Evolutionary conservation across 2,329 filamentous ascomycete genomes (phyloP), one percentile per base, ranked within the genome.

Genomic region (Penicillium expansum): DNA sequence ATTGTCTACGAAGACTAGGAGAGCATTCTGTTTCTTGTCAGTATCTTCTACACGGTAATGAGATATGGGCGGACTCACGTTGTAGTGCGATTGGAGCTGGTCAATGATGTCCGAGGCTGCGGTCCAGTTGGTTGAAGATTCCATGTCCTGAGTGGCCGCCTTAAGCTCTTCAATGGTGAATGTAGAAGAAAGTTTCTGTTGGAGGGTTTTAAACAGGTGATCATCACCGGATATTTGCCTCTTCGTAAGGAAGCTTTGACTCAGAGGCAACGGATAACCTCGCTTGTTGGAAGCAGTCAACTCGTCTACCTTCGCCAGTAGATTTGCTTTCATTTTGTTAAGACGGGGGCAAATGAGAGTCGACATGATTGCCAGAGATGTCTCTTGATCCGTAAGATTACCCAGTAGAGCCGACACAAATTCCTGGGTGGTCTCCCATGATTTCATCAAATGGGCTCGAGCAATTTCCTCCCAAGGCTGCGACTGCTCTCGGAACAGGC

Each of bases 391-490:
- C 0, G 66, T 55, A 5, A 70, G 59, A 27, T 69, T 48, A 1
- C 65, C 56, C 1, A 76, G 49, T 1, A 73, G 47, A 0, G 65
- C 51, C 1, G 42, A 49, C 0, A 70, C 55, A 44, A 70, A 73
- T 10, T 55, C 51, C 3, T 44, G 52, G 0, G 62, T 65, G 0
- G 63, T 52, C 4, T 62, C 60, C 57, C 70, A 74, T 1, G 65
- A 58, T 4, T 57, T 61, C 11, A 68, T 29, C 5, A 76, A 42
- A 48, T 68, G 65, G 4, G 50, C 30, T 2, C 47, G 57, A 1
- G 71, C 68, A n/a, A 76, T 59, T 0, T 48, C 47, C 39, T 67
- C 60, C 74, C 74, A 76, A 2, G 71, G 73, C 20, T 62, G 56
- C 0, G 67, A 41, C 24, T 55, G 52, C 5, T 55, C 52, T n/a